Evolutionary conservation across 441 rosid species (phyloP).

Genomic region (Populus trichocarpa): DNA sequence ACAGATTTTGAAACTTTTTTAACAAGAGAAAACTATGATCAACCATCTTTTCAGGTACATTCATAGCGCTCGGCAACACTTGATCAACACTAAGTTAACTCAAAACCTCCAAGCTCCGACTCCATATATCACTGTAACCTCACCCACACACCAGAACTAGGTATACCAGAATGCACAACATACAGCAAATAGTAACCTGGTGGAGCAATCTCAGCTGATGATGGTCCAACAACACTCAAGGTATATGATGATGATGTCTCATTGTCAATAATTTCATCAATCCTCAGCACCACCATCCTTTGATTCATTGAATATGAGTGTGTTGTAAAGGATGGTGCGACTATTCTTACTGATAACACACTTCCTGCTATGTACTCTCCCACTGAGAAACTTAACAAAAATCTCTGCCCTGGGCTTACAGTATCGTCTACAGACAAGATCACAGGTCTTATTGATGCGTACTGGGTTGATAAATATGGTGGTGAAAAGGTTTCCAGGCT

Average conservation of each 20-base stretch:
- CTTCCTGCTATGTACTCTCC: conserved; percentile 21
- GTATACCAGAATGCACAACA: conserved; percentile 56
- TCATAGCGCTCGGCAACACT: neutral
- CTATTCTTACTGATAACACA: conserved; percentile 42
- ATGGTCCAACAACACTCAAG: conserved; percentile 47
- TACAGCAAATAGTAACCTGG: conserved; percentile 78
- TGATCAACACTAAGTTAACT: neutral
- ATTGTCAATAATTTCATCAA: conserved; percentile 16
- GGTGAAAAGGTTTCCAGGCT: conserved; percentile 75
- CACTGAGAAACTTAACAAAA: conserved; percentile 32
- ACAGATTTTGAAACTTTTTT: too few relatives aligned
- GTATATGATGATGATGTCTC: conserved; percentile 18
- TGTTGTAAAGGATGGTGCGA: conserved; percentile 72
- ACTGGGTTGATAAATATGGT: conserved; percentile 47
- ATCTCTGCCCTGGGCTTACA: conserved; percentile 30
- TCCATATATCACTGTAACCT: conserved; percentile 29
- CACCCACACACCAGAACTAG: conserved; percentile 70
- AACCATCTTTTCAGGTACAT: too few relatives aligned
- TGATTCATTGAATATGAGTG: conserved; percentile 81
- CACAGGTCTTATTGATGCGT: conserved; percentile 37
- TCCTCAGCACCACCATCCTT: conserved; percentile 63
- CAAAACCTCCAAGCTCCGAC: neutral
- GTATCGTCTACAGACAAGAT: conserved; percentile 26
- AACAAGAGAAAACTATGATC: too few relatives aligned
- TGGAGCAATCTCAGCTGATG: conserved; percentile 61